Percentiles rank a stretch among this genome's conserved stretches.
These are phyloP conservation scores for Neofusicoccum cordaticola DNA, from an alignment of 2,329 filamentous ascomycete species.

Conservation along the genomic window DNA sequence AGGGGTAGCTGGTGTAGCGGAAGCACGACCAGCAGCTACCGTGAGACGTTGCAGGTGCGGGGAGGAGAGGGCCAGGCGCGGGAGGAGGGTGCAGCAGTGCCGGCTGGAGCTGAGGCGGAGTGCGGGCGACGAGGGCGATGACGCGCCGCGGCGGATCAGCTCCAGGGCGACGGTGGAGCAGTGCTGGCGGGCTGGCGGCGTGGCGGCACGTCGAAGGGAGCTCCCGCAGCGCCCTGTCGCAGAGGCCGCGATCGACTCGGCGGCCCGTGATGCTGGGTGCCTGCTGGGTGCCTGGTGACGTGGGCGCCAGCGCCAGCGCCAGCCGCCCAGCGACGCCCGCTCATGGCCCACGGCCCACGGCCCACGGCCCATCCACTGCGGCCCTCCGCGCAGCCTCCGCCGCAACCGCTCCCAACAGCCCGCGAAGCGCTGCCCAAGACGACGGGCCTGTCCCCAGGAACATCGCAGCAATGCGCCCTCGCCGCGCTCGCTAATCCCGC, in stretches of 20 bases:
- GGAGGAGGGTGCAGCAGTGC: too few relatives aligned
- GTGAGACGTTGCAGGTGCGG: conserved; percentile 8
- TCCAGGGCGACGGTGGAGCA: neutral
- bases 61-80: neutral
- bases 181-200: neutral
- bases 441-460: conserved; percentile 6
- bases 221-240: neutral
- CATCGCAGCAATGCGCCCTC: conserved; percentile 8
- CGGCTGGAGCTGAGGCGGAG: too few relatives aligned
- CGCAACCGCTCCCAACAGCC: conserved; percentile 2
- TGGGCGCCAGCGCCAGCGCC: neutral
- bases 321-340: neutral
- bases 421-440: conserved; percentile 2
- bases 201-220: neutral
- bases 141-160: too few relatives aligned
- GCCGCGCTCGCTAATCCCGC: conserved; percentile 5
- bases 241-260: neutral
- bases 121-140: too few relatives aligned
- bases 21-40: neutral
- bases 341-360: too few relatives aligned
- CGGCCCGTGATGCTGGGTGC: neutral
- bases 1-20: neutral
- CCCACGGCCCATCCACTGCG: neutral
- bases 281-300: neutral
- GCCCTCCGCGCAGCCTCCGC: neutral